Percentiles rank a stretch among this genome's conserved stretches.
These are phyloP conservation scores for Coemansia sp. DNA, from an alignment of 192 early-diverging fungal genomes.

Conservation along the genomic window DNA sequence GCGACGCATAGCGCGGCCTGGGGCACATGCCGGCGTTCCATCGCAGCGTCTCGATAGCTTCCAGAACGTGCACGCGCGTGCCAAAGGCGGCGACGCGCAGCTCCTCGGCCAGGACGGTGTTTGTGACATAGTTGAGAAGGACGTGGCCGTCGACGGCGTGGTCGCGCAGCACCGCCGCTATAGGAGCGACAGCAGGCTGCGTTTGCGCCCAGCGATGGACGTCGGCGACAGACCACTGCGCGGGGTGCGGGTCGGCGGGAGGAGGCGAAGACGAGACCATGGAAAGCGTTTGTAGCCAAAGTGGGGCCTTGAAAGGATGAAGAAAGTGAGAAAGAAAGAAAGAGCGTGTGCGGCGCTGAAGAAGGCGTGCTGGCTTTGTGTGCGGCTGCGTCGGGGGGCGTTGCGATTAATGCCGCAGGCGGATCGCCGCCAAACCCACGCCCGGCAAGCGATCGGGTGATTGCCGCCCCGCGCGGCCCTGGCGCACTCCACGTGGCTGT, in stretches of 20 bases:
- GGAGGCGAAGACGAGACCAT: slow-evolving; percentile 7
- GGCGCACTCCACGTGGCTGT: slow-evolving; percentile 2
- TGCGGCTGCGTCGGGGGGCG: not conserved
- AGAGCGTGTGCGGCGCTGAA: slow-evolving; percentile 1
- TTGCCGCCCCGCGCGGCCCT: not conserved
- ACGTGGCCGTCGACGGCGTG: slow-evolving; percentile 57
- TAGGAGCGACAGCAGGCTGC: slow-evolving; percentile 24
- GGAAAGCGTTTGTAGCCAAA: not conserved
- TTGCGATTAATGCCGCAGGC: slow-evolving; percentile 5
- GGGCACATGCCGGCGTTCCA: slow-evolving; percentile 35
- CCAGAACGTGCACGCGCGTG: slow-evolving; percentile 50
- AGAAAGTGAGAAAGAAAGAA: not conserved
- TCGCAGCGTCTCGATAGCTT: slow-evolving; percentile 53
- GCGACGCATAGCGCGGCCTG: slow-evolving; percentile 13
- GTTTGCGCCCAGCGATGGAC: slow-evolving; percentile 39
- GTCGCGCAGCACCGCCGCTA: slow-evolving; percentile 32
- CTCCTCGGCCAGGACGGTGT: slow-evolving; percentile 53
- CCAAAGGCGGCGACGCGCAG: slow-evolving; percentile 54
- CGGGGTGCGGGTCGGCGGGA: slow-evolving; percentile 16
- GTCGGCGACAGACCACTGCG: slow-evolving; percentile 45
- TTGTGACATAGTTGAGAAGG: slow-evolving; percentile 51
- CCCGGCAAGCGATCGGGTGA: slow-evolving; percentile 15
- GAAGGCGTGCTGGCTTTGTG: not conserved
- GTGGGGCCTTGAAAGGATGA: slow-evolving; percentile 2
- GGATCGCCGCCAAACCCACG: not conserved